Percentiles rank a stretch among this genome's conserved stretches.
phyloP scores from a whole-genome alignment of 148 eudicot genomes.

The Vaccinium corymbosum region DNA sequence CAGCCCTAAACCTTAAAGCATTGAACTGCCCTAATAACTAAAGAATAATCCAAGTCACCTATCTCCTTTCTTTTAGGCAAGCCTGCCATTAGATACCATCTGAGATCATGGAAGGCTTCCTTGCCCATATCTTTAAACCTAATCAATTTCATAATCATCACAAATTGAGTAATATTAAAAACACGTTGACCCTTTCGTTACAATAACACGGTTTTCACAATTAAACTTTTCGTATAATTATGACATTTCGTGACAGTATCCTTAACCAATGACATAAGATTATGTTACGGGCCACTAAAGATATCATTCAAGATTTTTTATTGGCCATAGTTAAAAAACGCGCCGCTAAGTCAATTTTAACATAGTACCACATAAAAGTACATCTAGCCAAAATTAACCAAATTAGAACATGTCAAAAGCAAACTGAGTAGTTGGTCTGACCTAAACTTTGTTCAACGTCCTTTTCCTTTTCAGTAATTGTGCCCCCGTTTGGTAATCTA shows the following conservation, averaged over 20 bases:
- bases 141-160: not conserved
- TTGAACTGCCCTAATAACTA: not conserved
- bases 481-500: slow-evolving; percentile 10
- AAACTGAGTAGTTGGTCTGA: slow-evolving; percentile 6
- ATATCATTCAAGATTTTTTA: too few relatives aligned
- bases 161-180: not conserved
- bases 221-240: too few relatives aligned
- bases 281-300: too few relatives aligned
- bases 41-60: not conserved
- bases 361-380: not conserved
- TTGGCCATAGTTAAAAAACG: too few relatives aligned
- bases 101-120: not conserved
- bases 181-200: too few relatives aligned
- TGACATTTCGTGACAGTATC: too few relatives aligned
- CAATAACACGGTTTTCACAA: too few relatives aligned
- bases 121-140: not conserved
- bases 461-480: not conserved
- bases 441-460: not conserved
- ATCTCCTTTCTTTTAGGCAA: not conserved
- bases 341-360: too few relatives aligned
- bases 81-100: not conserved
- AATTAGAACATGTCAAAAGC: not conserved
- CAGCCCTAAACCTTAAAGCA: too few relatives aligned
- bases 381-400: not conserved
- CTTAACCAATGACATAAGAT: too few relatives aligned